Base-by-base conservation (phyloP, 805 yeast species). In the Blastobotrys peoriensis region DNA sequence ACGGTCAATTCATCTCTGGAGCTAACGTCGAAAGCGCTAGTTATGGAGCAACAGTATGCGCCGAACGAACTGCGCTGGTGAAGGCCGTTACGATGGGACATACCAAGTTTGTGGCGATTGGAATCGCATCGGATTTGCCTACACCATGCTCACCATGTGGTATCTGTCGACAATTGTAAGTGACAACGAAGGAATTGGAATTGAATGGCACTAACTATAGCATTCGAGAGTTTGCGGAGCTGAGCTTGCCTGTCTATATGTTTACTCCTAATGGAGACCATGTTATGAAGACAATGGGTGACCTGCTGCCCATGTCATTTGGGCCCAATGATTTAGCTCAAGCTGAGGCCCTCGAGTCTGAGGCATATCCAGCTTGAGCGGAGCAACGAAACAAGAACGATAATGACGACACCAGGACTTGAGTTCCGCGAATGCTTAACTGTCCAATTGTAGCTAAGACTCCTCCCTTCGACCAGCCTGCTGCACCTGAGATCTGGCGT, bases 1-100 rank as follows among this genome's bases (percentile, higher is more conserved):
- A 67, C 5, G 83, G 77, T 2, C 65, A 66, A 16, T 68, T 59
- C 36, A 65, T 82, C 19, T 58, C 65, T 9, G 98, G 98, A 3
- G 95, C 95, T 34, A 91, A 91, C 54, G 79, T 93, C 21, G 98
- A 91, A 61, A 93, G 91, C 61, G 98, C 97, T 2, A 79, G 93
- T 40, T 89, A 85, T 58, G 94, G 78, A 1, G 89, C 78, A 2
- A 73, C 79, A 1, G 75, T 83, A 19, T 84, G 94, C 60, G 94
- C 94, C 0, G 94, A 84, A 56, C 66, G 88, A 34, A 73, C 83
- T 0, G 80, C 91, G 0, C 68, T 81, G 1, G 70, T 73, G 9
- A 71, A 73, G 35, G 83, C 85, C 0, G 71, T 79, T 41, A 56
- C 54, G 40, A 48, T 42, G 49, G 70, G 69, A 34, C 48, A 48